Evolutionary conservation across 1,139 yeast species (phyloP).

Genomic region (Pichia sp.): DNA sequence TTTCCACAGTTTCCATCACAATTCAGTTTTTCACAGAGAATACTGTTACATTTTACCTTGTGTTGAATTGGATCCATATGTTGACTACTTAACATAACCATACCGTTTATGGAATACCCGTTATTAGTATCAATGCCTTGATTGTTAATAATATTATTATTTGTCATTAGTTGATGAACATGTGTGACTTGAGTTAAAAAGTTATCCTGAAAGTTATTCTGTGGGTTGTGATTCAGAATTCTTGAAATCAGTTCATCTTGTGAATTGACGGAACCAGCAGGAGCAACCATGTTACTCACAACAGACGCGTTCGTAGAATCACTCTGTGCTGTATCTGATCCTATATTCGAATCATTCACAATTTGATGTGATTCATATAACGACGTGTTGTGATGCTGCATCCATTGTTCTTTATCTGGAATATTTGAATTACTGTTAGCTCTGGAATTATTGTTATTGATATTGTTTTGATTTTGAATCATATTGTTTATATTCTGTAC

Average conservation of each 20-base stretch:
- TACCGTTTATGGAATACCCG: too few species aligned
- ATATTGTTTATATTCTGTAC: not conserved
- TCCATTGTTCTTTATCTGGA: conserved; percentile 3
- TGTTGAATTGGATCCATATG: not conserved
- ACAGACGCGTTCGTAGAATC: not conserved
- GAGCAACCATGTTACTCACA: not conserved
- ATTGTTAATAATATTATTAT: too few species aligned
- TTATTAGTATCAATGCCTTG: too few species aligned
- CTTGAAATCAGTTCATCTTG: not conserved
- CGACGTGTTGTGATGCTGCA: not conserved
- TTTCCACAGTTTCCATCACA: not conserved
- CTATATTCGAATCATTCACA: too few species aligned
- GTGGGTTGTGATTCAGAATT: not conserved
- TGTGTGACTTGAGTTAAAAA: not conserved
- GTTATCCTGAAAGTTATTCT: not conserved
- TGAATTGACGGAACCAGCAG: not conserved
- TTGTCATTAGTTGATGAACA: too few species aligned
- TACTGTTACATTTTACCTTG: not conserved
- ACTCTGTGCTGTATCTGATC: too few species aligned
- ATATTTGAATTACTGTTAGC: not conserved
- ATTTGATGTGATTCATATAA: too few species aligned
- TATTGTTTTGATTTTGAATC: not conserved
- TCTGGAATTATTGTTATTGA: not conserved
- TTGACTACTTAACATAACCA: too few species aligned
- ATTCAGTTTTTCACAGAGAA: not conserved